Percentiles rank a stretch among this genome's conserved stretches.
phyloP scores from a whole-genome alignment of 257 asterid genomes.

The Vinca minor region DNA sequence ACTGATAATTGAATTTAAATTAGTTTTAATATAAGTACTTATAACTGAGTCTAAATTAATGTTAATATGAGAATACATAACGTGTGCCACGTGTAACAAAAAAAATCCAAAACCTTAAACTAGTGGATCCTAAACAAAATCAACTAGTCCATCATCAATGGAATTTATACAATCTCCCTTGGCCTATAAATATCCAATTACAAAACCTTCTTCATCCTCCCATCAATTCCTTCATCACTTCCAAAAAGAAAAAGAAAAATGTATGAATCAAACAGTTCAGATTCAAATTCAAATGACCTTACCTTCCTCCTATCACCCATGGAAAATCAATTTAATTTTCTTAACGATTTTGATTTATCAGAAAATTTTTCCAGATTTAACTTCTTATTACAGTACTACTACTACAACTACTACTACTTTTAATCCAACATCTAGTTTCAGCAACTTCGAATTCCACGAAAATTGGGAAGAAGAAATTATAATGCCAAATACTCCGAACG shows the following conservation, averaged over 20 bases:
- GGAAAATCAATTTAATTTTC: constrained; percentile 6
- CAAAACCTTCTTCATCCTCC: too few species aligned
- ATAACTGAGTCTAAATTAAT: too few species aligned
- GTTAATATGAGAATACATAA: too few species aligned
- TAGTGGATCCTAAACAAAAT: too few species aligned
- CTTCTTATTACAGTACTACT: not conserved
- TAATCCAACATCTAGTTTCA: not conserved
- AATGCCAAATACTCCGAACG: not conserved
- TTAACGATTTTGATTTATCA: constrained; percentile 10
- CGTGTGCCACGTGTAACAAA: too few species aligned
- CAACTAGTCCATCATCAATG: not conserved
- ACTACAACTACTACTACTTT: too few species aligned
- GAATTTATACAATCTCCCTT: not conserved
- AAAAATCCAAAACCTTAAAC: too few species aligned
- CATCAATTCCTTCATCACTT: not conserved
- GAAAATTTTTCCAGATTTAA: constrained; percentile 6
- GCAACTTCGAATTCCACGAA: not conserved
- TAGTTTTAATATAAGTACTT: too few species aligned
- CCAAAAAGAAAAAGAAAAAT: not conserved
- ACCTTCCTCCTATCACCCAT: not conserved
- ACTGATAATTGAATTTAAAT: too few species aligned
- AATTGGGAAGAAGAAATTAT: not conserved
- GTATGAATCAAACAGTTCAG: not conserved
- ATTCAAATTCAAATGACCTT: constrained; percentile 4
- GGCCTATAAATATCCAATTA: not conserved